Percentiles rank a stretch among this genome's conserved stretches.
phyloP scores from a whole-genome alignment of 1,139 yeast genomes.

The Taphrina sp. region DNA sequence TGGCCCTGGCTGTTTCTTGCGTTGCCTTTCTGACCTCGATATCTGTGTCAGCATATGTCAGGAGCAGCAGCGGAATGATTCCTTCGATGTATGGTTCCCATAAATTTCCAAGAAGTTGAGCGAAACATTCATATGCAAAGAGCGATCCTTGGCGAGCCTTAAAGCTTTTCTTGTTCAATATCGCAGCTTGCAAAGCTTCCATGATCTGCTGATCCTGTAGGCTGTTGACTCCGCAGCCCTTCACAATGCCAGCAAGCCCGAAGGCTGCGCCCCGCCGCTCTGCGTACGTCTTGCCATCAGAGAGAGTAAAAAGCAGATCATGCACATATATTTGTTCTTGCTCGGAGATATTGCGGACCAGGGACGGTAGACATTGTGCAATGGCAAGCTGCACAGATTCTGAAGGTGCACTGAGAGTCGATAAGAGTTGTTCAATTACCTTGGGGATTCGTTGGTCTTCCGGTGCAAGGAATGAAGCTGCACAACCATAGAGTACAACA shows the following conservation, averaged over 20 bases:
- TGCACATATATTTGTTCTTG: constrained; percentile 58
- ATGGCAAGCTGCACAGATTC: constrained; percentile 86
- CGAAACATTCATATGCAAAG: constrained; percentile 78
- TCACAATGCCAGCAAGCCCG: constrained; percentile 89
- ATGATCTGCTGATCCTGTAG: constrained; percentile 73
- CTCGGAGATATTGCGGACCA: constrained; percentile 55
- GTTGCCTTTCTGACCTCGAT: constrained; percentile 90
- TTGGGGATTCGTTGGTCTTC: constrained; percentile 61
- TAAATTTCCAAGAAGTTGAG: constrained; percentile 66
- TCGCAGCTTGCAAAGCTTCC: constrained; percentile 73
- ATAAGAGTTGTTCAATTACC: constrained; percentile 67
- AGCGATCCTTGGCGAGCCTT: constrained; percentile 84
- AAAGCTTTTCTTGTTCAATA: constrained; percentile 79
- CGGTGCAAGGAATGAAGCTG: constrained; percentile 72
- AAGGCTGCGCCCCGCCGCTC: constrained; percentile 90
- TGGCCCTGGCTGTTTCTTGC: constrained; percentile 76
- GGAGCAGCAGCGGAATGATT: constrained; percentile 73
- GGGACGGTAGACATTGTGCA: constrained; percentile 78
- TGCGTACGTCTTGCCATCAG: constrained; percentile 53
- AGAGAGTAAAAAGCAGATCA: constrained; percentile 57
- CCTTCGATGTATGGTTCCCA: constrained; percentile 96
- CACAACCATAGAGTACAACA: constrained; percentile 80
- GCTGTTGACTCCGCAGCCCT: constrained; percentile 81
- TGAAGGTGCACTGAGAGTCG: constrained; percentile 80
- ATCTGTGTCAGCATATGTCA: constrained; percentile 77